These are phyloP conservation scores for Crithidia acanthocephali DNA, from an alignment of 208 protist species.

Conservation along the genomic window DNA sequence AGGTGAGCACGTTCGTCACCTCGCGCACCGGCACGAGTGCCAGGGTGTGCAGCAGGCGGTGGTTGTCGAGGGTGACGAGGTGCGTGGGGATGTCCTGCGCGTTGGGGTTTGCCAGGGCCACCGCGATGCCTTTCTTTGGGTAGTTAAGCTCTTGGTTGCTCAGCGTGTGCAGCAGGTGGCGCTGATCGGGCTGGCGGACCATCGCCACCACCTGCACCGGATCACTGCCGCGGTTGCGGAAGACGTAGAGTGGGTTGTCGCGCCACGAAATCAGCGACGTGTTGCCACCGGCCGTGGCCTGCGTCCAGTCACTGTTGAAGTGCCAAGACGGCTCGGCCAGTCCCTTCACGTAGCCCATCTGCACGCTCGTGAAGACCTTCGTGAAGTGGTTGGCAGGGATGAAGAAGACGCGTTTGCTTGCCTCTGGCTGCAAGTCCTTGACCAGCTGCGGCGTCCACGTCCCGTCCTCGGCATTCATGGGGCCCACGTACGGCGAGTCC, in stretches of 20 bases:
- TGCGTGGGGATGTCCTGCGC: conserved; percentile 63
- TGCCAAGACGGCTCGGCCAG: conserved; percentile 43
- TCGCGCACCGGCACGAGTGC: conserved; percentile 72
- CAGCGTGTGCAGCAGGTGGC: conserved; percentile 67
- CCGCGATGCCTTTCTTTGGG: conserved; percentile 73
- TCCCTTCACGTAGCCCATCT: conserved; percentile 48
- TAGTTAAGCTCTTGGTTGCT: conserved; percentile 72
- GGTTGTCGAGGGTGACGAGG: conserved; percentile 84
- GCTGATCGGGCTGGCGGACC: conserved; percentile 81
- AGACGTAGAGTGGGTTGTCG: conserved; percentile 74
- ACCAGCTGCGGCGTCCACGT: conserved; percentile 58
- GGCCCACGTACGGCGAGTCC: conserved; percentile 58
- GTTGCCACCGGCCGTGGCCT: conserved; percentile 67
- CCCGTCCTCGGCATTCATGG: conserved; percentile 62
- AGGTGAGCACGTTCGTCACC: conserved; percentile 63
- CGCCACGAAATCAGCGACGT: conserved; percentile 67
- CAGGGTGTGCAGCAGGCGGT: conserved; percentile 67
- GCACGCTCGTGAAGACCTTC: conserved; percentile 56
- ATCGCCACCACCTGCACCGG: conserved; percentile 75
- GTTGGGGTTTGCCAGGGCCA: conserved; percentile 50
- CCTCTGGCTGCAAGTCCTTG: conserved; percentile 38
- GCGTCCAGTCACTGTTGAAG: conserved; percentile 82
- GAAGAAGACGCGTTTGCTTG: conserved; percentile 58
- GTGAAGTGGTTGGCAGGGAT: conserved; percentile 61
- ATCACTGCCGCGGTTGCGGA: conserved; percentile 46